phyloP scores from a whole-genome alignment of 1,284 basidiomycete genomes.

The Pisolithus thermaeus region DNA sequence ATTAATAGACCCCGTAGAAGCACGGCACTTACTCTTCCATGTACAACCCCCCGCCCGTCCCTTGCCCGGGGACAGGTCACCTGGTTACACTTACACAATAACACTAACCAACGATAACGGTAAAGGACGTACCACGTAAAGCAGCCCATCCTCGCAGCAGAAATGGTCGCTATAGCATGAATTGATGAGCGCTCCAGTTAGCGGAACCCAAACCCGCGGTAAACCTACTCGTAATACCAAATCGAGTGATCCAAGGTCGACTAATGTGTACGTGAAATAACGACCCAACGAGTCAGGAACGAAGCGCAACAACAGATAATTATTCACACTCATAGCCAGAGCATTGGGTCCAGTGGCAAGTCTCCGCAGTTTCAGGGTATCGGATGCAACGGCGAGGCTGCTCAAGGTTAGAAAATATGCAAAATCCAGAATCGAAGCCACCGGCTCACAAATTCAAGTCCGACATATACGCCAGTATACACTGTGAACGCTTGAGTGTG shows the following conservation, averaged over 20 bases:
- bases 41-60: slow-evolving; percentile 71
- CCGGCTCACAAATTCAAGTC: slow-evolving; percentile 71
- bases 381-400: slow-evolving; percentile 63
- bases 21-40: slow-evolving; percentile 56
- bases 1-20: neutral
- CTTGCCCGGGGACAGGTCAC: slow-evolving; percentile 63
- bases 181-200: slow-evolving; percentile 1
- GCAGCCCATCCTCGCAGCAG: slow-evolving; percentile 73
- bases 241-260: slow-evolving; percentile 84
- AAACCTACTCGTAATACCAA: slow-evolving; percentile 70
- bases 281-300: slow-evolving; percentile 1
- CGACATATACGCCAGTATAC: slow-evolving; percentile 82
- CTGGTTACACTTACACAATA: slow-evolving; percentile 24
- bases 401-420: slow-evolving; percentile 8
- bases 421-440: neutral
- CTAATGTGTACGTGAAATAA: slow-evolving; percentile 29
- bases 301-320: slow-evolving; percentile 1
- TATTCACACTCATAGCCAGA: slow-evolving; percentile 66
- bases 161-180: slow-evolving; percentile 54
- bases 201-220: neutral
- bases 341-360: slow-evolving; percentile 42
- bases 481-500: slow-evolving; percentile 39
- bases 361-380: slow-evolving; percentile 60
- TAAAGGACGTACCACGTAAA: slow-evolving; percentile 60
- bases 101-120: slow-evolving; percentile 4